Conservation (phyloP, 140 eudicot species). For the Flaveria floridana region DNA sequence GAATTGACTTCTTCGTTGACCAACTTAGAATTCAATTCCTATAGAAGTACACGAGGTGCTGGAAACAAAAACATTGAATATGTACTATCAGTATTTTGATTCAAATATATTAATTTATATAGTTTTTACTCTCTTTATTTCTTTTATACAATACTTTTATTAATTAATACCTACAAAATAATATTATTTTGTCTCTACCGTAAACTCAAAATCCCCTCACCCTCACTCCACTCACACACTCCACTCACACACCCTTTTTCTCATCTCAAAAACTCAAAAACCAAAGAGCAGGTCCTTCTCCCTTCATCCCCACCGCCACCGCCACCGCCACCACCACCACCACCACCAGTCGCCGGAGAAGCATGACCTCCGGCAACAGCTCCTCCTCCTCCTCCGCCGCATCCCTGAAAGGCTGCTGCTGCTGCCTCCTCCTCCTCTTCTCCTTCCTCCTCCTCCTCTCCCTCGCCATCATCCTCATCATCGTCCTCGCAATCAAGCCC, state of each 20-base stretch:
- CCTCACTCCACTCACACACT: slow-evolving; percentile 33
- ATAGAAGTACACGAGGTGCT: too few relatives aligned
- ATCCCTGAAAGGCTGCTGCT: slow-evolving; percentile 86
- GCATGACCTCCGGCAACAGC: slow-evolving; percentile 40
- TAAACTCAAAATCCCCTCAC: slow-evolving; percentile 29
- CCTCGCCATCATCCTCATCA: slow-evolving; percentile 72
- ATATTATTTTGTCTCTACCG: background rate
- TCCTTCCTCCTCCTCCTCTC: slow-evolving; percentile 73
- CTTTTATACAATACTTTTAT: background rate
- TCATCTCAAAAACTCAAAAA: slow-evolving; percentile 25
- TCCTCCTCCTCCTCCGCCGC: slow-evolving; percentile 52
- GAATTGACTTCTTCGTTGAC: too few relatives aligned
- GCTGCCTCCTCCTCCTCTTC: slow-evolving; percentile 87
- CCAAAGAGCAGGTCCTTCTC: slow-evolving; percentile 15
- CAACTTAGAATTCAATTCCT: too few relatives aligned
- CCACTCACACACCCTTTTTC: slow-evolving; percentile 23
- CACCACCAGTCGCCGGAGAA: slow-evolving; percentile 35
- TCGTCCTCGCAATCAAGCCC: slow-evolving; percentile 82
- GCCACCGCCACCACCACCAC: background rate
- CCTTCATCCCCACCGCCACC: background rate
- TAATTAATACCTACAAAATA: background rate
- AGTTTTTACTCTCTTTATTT: too few relatives aligned
- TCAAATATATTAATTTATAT: too few relatives aligned
- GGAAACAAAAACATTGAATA: too few relatives aligned
- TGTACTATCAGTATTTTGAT: too few relatives aligned